A percentile compares a stretch with the other conserved stretches of the same genome.
phyloP scores from a whole-genome alignment of 306 rosid species.

The Senna tora region DNA sequence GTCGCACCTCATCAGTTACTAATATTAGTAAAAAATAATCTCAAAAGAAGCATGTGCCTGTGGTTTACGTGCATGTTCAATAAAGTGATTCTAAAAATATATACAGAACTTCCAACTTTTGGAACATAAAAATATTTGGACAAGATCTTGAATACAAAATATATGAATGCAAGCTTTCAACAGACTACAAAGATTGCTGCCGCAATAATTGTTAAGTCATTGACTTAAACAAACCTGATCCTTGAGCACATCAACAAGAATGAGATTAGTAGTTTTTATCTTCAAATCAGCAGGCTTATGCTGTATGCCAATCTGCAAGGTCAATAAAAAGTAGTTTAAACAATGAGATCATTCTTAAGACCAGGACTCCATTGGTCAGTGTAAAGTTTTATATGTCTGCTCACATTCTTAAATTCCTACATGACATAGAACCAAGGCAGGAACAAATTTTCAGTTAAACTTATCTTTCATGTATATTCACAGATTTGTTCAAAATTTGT shows the following conservation, averaged over 20 bases:
- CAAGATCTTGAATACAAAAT: conserved; percentile 6
- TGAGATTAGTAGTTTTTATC: conserved; percentile 64
- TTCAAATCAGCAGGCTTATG: conserved; percentile 60
- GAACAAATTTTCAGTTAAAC: conserved; percentile 3
- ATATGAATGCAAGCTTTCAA: neutral
- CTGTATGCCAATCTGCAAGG: conserved; percentile 80
- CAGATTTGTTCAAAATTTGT: neutral
- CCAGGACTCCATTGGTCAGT: neutral
- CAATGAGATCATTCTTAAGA: conserved; percentile 6
- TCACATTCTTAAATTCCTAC: conserved; percentile 1
- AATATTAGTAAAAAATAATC: neutral
- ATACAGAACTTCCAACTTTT: conserved; percentile 16
- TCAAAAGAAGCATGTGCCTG: conserved; percentile 8
- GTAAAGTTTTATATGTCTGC: neutral
- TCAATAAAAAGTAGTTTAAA: conserved; percentile 30
- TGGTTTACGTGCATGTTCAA: conserved; percentile 6
- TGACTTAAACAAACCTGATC: conserved; percentile 69
- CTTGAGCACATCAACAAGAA: conserved; percentile 56
- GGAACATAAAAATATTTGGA: conserved; percentile 12
- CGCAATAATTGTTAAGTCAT: conserved; percentile 2
- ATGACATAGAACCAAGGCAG: conserved; percentile 4
- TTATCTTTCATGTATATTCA: conserved; percentile 6
- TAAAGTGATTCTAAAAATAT: conserved; percentile 1
- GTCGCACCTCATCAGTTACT: neutral
- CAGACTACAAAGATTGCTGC: neutral